Conservation (phyloP, 306 rosid genomes). For the Vicia sativa region DNA sequence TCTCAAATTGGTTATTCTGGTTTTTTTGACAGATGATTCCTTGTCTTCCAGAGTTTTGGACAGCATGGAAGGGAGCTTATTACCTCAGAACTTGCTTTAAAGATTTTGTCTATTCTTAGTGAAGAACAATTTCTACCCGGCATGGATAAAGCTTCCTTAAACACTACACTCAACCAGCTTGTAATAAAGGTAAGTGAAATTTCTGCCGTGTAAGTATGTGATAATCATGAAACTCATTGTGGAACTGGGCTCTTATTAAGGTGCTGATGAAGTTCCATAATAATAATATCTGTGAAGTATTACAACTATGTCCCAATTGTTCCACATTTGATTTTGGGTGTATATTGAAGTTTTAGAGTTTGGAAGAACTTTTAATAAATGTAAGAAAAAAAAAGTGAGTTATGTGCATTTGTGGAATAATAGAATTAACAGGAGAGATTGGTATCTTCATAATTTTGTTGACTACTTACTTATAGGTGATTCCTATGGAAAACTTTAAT, state of each 20-base stretch:
- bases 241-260: constrained; percentile 26
- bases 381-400: not conserved
- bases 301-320: constrained; percentile 10
- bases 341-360: constrained; percentile 13
- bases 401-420: constrained; percentile 7
- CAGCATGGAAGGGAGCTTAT: constrained; percentile 99
- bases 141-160: constrained; percentile 60
- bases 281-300: constrained; percentile 1
- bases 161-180: constrained; percentile 72
- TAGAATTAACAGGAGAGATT: constrained; percentile 28
- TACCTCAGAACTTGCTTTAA: constrained; percentile 86
- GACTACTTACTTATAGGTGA: constrained; percentile 60
- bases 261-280: constrained; percentile 12
- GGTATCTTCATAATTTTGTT: constrained; percentile 32
- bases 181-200: constrained; percentile 70
- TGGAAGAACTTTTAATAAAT: not conserved
- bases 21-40: constrained; percentile 99
- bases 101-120: constrained; percentile 77
- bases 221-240: constrained; percentile 27
- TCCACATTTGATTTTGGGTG: constrained; percentile 19
- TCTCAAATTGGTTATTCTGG: constrained; percentile 90
- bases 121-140: constrained; percentile 70
- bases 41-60: constrained; percentile 99
- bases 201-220: not conserved
- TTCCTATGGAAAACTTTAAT: constrained; percentile 91